Evolutionary conservation across 495 filamentous ascomycete species (phyloP), one percentile per base, ranked within the genome.

Genomic region (Neurospora tetrasperma): DNA sequence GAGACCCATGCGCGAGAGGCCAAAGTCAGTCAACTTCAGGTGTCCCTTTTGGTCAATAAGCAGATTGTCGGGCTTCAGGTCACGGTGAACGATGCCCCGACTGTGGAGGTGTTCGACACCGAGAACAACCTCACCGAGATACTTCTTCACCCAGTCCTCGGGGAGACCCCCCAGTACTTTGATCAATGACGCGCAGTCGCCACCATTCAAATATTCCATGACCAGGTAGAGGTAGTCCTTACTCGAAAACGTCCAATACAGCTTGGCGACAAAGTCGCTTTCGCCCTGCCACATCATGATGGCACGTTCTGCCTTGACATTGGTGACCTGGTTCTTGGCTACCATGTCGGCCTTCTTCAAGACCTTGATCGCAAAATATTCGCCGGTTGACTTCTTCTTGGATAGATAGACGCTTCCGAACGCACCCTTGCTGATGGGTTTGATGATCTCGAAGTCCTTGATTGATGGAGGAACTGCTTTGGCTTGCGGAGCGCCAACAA

Each of bases 221-320:
- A 99, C 96, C 75, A 99, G 85, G 80, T 98, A 99, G 40, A 99
- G 90, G 79, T 97, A 99, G 79, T 99, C 96, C 79, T 99, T 99
- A 86, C 96, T 99, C 39, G 96, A 95, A 78, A 99, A 99, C 1
- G 96, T 98, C 96, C 96, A 99, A 83, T 98, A 98, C 7, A 99
- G 86, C 82, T 99, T 99, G 18, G 96, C 96, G 69, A 99, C 96
- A 82, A 98, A 99, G 75, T 99, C 96, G 81, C 96, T 99, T 79
- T 98, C 96, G 38, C 96, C 96, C 84, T 99, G 96, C 90, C 96
- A 97, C 96, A 99, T 99, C 96, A 99, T 98, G 77, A 99, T 99
- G n/a, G 96, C 96, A 75, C 96, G 88, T 82, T 99, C 96, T 12
- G 96, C 96, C 83, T 98, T 97, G 74, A 99, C 96, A 79, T 99